Percentiles rank a stretch among this genome's conserved stretches.
These are phyloP conservation scores for Colletotrichum spaethianum DNA, from an alignment of 2,329 filamentous ascomycete species.

Conservation along the genomic window DNA sequence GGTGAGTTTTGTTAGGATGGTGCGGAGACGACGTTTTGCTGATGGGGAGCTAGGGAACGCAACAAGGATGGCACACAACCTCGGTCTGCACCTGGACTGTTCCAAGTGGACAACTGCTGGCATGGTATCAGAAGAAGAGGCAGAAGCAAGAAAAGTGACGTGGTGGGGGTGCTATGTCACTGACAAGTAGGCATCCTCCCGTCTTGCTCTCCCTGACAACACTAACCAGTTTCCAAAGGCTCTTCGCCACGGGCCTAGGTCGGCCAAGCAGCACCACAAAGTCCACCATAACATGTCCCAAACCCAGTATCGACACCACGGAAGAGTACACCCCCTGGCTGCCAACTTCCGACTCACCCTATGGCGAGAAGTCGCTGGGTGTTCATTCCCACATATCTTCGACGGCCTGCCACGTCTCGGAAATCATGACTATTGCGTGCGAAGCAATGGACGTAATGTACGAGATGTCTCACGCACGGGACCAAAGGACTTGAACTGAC, in stretches of 20 bases:
- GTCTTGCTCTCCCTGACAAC: neutral
- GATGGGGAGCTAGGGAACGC: slow-evolving; percentile 41
- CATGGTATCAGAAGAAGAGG: slow-evolving; percentile 39
- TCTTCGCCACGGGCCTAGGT: slow-evolving; percentile 42
- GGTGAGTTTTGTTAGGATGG: slow-evolving; percentile 5
- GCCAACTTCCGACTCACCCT: neutral
- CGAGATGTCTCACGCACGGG: too few species aligned
- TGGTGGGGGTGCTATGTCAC: slow-evolving; percentile 46
- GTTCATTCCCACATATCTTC: slow-evolving; percentile 39
- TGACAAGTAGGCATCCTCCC: slow-evolving; percentile 41
- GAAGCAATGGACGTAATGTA: slow-evolving; percentile 44
- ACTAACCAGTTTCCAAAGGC: slow-evolving; percentile 9
- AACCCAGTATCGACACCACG: slow-evolving; percentile 34
- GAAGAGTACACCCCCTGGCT: slow-evolving; percentile 43
- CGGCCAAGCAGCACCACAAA: slow-evolving; percentile 43
- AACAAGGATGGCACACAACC: slow-evolving; percentile 46
- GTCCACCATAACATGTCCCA: slow-evolving; percentile 42
- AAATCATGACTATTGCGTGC: slow-evolving; percentile 41
- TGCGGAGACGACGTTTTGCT: neutral
- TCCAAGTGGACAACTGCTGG: slow-evolving; percentile 35
- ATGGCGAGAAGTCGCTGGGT: neutral
- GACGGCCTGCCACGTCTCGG: slow-evolving; percentile 40
- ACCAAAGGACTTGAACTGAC: neutral
- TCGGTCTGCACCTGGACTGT: slow-evolving; percentile 45
- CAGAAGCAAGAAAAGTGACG: slow-evolving; percentile 43